Evolutionary conservation across 495 filamentous ascomycete species (phyloP).

Genomic region (Penicillium soppii): DNA sequence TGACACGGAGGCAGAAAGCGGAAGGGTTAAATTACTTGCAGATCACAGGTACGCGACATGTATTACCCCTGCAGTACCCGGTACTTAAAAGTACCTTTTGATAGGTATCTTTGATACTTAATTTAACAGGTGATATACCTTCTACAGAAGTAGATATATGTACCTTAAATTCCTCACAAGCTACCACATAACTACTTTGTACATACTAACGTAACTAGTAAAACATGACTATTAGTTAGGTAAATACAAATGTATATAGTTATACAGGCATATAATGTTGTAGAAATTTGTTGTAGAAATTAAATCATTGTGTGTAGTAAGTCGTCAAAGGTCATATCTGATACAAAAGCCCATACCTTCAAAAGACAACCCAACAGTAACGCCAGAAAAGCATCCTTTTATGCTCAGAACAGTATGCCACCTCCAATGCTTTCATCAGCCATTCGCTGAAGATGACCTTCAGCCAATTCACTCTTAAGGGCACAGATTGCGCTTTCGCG

Average conservation of each 20-base stretch:
- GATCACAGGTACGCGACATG: conserved; percentile 24
- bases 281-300: no score
- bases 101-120: background rate
- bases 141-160: no score
- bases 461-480: conserved; percentile 60
- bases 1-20: conserved; percentile 28
- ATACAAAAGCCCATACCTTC: background rate
- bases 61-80: background rate
- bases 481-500: conserved; percentile 59
- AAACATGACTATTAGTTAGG: no score
- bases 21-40: conserved; percentile 20
- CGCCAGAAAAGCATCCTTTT: no score
- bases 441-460: conserved; percentile 57
- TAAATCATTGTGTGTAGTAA: no score
- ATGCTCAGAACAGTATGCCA: conserved; percentile 41
- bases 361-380: no score
- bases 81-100: background rate
- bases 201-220: no score
- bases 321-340: no score
- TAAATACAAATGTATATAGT: no score
- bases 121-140: background rate
- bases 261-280: no score
- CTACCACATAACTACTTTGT: no score
- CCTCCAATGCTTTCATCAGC: conserved; percentile 51
- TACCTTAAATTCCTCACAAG: no score